These are phyloP conservation scores for Rhodotorula sphaerocarpa DNA, from an alignment of 768 basidiomycete species.

Conservation along the genomic window DNA sequence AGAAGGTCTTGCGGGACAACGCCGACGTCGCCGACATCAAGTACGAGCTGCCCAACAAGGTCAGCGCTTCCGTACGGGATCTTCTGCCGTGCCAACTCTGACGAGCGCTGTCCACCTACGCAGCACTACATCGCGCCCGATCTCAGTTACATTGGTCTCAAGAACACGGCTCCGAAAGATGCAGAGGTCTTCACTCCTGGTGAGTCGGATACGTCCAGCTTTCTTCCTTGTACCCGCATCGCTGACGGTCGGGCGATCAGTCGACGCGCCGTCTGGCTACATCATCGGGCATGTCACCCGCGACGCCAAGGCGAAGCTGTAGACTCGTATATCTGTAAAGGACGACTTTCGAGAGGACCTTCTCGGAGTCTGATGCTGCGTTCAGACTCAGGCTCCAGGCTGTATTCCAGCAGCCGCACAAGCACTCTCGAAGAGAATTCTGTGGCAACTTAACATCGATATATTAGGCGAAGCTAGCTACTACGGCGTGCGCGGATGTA, in stretches of 20 bases:
- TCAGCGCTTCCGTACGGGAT: background rate
- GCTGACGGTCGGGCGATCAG: conserved; percentile 20
- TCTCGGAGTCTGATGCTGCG: too few species aligned
- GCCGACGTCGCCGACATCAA: conserved; percentile 53
- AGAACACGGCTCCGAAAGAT: conserved; percentile 46
- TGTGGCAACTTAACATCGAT: too few species aligned
- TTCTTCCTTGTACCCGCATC: background rate
- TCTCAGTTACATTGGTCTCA: conserved; percentile 49
- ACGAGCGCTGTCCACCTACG: conserved; percentile 41
- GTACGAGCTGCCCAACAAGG: conserved; percentile 68
- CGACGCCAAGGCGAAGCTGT: conserved; percentile 28
- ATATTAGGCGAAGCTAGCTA: too few species aligned
- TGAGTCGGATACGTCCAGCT: too few species aligned
- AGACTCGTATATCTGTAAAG: background rate
- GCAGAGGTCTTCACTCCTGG: conserved; percentile 67
- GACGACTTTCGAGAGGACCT: too few species aligned
- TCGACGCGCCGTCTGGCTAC: conserved; percentile 48
- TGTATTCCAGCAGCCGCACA: too few species aligned
- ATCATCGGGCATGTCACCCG: conserved; percentile 36
- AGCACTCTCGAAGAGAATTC: too few species aligned
- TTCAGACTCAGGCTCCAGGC: too few species aligned
- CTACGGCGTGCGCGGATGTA: too few species aligned
- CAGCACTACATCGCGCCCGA: conserved; percentile 75
- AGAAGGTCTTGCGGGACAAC: conserved; percentile 62
- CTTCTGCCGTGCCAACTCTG: conserved; percentile 40